These are phyloP conservation scores for Sporisorium scitamineum DNA, from an alignment of 1,284 basidiomycete genomes.

Conservation along the genomic window DNA sequence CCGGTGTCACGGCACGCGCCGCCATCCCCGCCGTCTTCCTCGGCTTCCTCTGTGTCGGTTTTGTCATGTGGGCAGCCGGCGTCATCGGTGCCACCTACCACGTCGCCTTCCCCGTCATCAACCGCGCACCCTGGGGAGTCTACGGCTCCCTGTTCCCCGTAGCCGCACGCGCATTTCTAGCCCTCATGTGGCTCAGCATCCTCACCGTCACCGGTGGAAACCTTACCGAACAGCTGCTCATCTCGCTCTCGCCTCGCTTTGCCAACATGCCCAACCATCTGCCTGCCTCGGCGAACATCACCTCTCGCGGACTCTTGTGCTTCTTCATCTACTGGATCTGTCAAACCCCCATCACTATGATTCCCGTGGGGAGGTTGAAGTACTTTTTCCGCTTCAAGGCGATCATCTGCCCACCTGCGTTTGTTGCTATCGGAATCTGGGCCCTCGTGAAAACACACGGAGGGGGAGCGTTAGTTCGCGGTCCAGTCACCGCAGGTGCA, in stretches of 20 bases:
- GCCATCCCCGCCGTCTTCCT: slow-evolving; percentile 29
- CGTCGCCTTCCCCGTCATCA: slow-evolving; percentile 42
- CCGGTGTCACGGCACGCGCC: slow-evolving; percentile 28
- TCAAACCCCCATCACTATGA: slow-evolving; percentile 36
- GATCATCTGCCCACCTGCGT: slow-evolving; percentile 28
- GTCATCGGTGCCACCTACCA: slow-evolving; percentile 38
- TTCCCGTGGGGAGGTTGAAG: slow-evolving; percentile 25
- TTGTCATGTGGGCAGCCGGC: slow-evolving; percentile 35
- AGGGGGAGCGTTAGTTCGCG: slow-evolving; percentile 19
- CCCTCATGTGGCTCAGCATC: slow-evolving; percentile 40
- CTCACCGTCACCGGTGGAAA: slow-evolving; percentile 26
- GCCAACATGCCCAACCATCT: slow-evolving; percentile 26
- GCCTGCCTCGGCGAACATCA: slow-evolving; percentile 32
- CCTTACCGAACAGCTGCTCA: slow-evolving; percentile 23
- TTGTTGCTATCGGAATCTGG: slow-evolving; percentile 35
- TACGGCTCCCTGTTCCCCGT: slow-evolving; percentile 29
- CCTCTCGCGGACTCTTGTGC: slow-evolving; percentile 18
- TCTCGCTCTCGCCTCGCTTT: slow-evolving; percentile 25
- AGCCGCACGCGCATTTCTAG: slow-evolving; percentile 15
- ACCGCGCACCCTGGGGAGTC: slow-evolving; percentile 31
- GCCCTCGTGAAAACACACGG: slow-evolving; percentile 14
- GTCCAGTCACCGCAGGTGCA: slow-evolving; percentile 27
- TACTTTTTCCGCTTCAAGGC: slow-evolving; percentile 32
- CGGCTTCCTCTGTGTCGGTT: slow-evolving; percentile 28
- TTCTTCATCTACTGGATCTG: slow-evolving; percentile 33